Conservation (phyloP, 495 filamentous ascomycete species). For the Rostrohypoxylon terebratum region DNA sequence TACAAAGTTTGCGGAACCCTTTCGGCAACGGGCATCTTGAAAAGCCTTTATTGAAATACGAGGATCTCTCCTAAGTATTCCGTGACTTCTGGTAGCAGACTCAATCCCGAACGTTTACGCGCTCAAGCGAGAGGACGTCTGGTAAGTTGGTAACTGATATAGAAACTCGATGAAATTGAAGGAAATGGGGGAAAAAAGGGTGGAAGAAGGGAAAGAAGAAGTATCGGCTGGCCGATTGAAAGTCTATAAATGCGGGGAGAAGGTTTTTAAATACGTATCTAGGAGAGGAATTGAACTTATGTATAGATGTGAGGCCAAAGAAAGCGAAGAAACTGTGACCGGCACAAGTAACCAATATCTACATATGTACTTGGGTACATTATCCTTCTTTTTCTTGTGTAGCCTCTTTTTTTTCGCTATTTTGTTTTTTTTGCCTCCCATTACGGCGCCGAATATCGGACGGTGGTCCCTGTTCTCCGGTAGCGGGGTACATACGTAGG, state of each 20-base stretch:
- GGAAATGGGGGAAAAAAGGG: background rate
- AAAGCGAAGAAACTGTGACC: conserved; percentile 19
- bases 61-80: conserved; percentile 14
- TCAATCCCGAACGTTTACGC: conserved; percentile 12
- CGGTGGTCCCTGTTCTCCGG: conserved; percentile 37
- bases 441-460: conserved; percentile 44
- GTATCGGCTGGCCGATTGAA: conserved; percentile 18
- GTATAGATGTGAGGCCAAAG: conserved; percentile 24
- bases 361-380: conserved; percentile 30
- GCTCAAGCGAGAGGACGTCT: background rate
- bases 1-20: conserved; percentile 88
- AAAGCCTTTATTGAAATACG: conserved; percentile 21
- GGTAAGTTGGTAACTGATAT: conserved; percentile 4
- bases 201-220: background rate
- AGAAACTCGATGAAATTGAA: background rate
- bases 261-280: conserved; percentile 33
- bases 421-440: conserved; percentile 14
- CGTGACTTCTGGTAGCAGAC: conserved; percentile 11
- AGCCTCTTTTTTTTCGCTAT: background rate
- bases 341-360: conserved; percentile 32
- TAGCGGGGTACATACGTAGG: conserved; percentile 43
- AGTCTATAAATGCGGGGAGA: conserved; percentile 43
- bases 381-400: conserved; percentile 1
- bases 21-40: conserved; percentile 83
- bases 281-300: background rate